These are phyloP conservation scores for Penicillium fimorum DNA, from an alignment of 495 filamentous ascomycete genomes.

Conservation along the genomic window DNA sequence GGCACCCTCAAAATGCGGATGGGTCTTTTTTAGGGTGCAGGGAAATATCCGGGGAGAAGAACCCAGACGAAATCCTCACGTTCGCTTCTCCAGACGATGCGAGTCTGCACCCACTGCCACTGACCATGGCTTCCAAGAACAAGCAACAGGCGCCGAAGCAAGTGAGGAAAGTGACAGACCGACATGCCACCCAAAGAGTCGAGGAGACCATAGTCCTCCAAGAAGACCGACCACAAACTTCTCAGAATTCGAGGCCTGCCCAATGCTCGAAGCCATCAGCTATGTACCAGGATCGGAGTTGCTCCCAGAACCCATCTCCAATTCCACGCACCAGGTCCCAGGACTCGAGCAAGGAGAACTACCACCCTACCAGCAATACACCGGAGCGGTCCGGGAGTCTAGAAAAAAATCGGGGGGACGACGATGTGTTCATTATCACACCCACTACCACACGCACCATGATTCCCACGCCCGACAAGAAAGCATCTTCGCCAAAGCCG, in stretches of 20 bases:
- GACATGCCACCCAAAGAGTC: constrained; percentile 12
- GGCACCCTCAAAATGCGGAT: constrained; percentile 26
- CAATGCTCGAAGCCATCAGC: constrained; percentile 42
- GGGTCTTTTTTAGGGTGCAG: constrained; percentile 52
- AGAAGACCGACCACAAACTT: constrained; percentile 37
- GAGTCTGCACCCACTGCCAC: constrained; percentile 26
- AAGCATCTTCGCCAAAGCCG: constrained; percentile 15
- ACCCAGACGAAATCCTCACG: constrained; percentile 43
- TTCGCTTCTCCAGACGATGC: constrained; percentile 36
- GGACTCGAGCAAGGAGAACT: constrained; percentile 31
- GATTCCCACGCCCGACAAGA: constrained; percentile 28
- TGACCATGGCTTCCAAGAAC: constrained; percentile 27
- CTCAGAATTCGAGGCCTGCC: constrained; percentile 46
- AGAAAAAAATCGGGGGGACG: constrained; percentile 21
- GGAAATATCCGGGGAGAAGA: constrained; percentile 39
- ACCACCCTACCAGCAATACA: constrained; percentile 14
- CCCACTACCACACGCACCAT: constrained; percentile 47
- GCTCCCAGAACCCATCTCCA: constrained; percentile 20
- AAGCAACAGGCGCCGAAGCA: constrained; percentile 26
- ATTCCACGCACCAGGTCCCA: constrained; percentile 20
- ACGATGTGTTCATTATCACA: constrained; percentile 53
- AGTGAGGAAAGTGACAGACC: constrained; percentile 12
- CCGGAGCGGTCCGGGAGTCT: constrained; percentile 16
- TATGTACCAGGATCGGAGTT: constrained; percentile 32
- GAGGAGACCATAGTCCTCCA: constrained; percentile 25